These are phyloP conservation scores for Datisca glomerata DNA, from an alignment of 306 rosid genomes.

Conservation along the genomic window DNA sequence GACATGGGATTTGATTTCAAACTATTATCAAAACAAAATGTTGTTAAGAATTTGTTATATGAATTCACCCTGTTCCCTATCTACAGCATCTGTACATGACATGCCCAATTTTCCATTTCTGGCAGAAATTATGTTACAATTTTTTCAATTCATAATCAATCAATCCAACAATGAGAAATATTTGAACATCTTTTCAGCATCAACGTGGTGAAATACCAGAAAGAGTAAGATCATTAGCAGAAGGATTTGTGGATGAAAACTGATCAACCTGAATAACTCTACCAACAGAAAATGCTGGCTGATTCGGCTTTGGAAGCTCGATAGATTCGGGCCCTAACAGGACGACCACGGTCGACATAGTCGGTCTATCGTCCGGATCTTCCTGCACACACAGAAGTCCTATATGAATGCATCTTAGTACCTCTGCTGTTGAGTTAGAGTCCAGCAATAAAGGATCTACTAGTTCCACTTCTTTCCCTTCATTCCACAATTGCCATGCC, in stretches of 20 bases:
- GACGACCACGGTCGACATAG: constrained; percentile 19
- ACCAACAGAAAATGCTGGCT: not conserved
- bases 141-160: too few relatives aligned
- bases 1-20: too few relatives aligned
- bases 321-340: not conserved
- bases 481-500: constrained; percentile 50
- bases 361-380: constrained; percentile 39
- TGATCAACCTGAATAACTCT: not conserved
- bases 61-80: too few relatives aligned
- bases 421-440: constrained; percentile 23
- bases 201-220: not conserved
- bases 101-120: too few relatives aligned
- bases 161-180: too few relatives aligned
- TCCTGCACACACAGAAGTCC: constrained; percentile 57
- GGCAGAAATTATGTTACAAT: too few relatives aligned
- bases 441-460: constrained; percentile 41
- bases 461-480: constrained; percentile 32
- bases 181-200: too few relatives aligned
- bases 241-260: not conserved
- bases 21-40: too few relatives aligned
- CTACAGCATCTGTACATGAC: too few relatives aligned
- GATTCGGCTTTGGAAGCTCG: not conserved
- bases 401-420: constrained; percentile 50
- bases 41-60: too few relatives aligned
- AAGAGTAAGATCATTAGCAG: not conserved